These are phyloP conservation scores for Phytophthora syringae DNA, from an alignment of 352 stramenopile genomes.

Conservation along the genomic window DNA sequence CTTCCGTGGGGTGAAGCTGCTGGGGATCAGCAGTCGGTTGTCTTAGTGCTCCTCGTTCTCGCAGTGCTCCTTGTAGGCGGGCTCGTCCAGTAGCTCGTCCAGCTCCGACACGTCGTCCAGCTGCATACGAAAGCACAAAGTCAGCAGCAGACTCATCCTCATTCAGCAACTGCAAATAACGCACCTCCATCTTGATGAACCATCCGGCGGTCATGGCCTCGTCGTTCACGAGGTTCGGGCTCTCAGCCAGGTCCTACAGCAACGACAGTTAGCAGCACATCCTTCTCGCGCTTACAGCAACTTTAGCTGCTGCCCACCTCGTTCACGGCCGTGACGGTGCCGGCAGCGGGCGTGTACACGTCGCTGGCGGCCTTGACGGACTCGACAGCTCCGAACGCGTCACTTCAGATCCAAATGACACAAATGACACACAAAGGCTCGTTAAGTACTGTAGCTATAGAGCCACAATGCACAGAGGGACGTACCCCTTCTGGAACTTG, in stretches of 20 bases:
- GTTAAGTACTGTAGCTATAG: too few relatives aligned
- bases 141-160: slow-evolving; percentile 1
- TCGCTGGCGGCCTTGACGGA: slow-evolving; percentile 99
- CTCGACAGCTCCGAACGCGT: slow-evolving; percentile 97
- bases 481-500: slow-evolving; percentile 93
- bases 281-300: background rate
- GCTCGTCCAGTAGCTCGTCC: slow-evolving; percentile 82
- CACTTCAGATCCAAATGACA: slow-evolving; percentile 50
- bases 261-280: slow-evolving; percentile 13
- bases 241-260: slow-evolving; percentile 73
- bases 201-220: slow-evolving; percentile 84
- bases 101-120: slow-evolving; percentile 74
- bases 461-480: slow-evolving; percentile 3
- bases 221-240: slow-evolving; percentile 89
- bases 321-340: slow-evolving; percentile 96
- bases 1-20: slow-evolving; percentile 11
- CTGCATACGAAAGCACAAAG: slow-evolving; percentile 30
- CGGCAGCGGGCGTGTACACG: slow-evolving; percentile 94
- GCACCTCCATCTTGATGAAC: slow-evolving; percentile 92
- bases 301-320: slow-evolving; percentile 48
- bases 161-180: slow-evolving; percentile 12
- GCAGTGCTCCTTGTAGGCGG: slow-evolving; percentile 87
- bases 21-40: slow-evolving; percentile 28
- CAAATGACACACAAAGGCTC: background rate
- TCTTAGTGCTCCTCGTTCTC: slow-evolving; percentile 85